Base-by-base conservation (phyloP, 202 grass and related monocot species). In the Panicum virgatum region DNA sequence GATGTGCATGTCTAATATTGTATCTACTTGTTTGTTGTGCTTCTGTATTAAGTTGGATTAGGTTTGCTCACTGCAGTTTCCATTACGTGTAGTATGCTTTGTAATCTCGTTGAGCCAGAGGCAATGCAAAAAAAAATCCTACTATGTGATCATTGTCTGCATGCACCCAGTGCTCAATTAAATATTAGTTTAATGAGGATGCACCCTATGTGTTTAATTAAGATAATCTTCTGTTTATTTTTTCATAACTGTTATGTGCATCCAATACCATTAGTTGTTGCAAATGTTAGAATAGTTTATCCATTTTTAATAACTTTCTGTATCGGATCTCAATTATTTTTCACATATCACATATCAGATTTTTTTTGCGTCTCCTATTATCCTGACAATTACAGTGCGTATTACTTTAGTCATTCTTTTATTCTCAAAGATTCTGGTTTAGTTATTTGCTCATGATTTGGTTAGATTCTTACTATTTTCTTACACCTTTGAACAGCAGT, bases 401-500 rank as follows among this genome's bases (percentile, higher is more conserved):
- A 26, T 27, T 60, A 60, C 25, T 27, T 29, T 6, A 60, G 5
- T 27, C 6, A 32, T 16, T 16, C 0, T 12, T 4, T 72, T 47
- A 19, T 1, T 1, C 0, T 19, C 26, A 12, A 6, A 70, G 0
- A 20, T 20, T 72, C 29, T 5, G 10, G 14, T 48, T 20, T 32
- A 12, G 9, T 38, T 37, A 6, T 29, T 14, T 29, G 29, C 0
- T 32, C 0, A 2, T 45, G 38, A 46, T 44, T 85, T 42, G 22
- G 7, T 26, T 20, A 12, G 16, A 48, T 77, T 69, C 65, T 72
- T 6, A 78, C 7, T 12, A 34, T 7, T 6, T 26, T 48, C 25
- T 14, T 62, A 7, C 12, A 50, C 16, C 15, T 69, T 84, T 12
- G 4, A 66, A 79, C 26, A 43, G 22, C 45, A 83, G 70, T 73